Evolutionary conservation across 176 grass and related monocot species (phyloP).

Genomic region (Ampelocalamus luodianensis): DNA sequence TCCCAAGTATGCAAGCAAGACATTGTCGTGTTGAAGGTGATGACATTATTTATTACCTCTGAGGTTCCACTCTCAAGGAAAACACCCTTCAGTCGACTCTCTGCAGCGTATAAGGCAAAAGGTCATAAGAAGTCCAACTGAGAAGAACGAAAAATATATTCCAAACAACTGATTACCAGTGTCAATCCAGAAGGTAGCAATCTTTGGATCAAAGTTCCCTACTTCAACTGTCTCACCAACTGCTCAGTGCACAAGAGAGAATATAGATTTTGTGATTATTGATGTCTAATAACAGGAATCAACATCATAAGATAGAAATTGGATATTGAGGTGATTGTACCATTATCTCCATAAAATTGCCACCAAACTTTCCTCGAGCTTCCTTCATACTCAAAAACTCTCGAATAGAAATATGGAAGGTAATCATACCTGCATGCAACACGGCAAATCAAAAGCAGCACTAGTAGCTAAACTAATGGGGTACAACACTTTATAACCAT

Average conservation of each 20-base stretch:
- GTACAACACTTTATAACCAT: background rate
- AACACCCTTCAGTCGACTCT: conserved; percentile 86
- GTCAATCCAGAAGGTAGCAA: conserved; percentile 88
- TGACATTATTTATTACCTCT: conserved; percentile 60
- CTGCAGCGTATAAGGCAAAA: conserved; percentile 45
- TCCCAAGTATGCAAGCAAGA: background rate
- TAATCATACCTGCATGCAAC: conserved; percentile 82
- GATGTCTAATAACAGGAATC: background rate
- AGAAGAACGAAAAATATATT: conserved; percentile 29
- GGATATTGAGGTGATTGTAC: conserved; percentile 40
- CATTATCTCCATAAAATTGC: conserved; percentile 98
- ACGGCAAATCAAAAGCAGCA: conserved; percentile 26
- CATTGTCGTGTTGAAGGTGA: background rate
- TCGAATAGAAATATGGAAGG: conserved; percentile 93
- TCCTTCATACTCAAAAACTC: conserved; percentile 97
- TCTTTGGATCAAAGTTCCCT: conserved; percentile 87
- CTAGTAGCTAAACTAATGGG: background rate
- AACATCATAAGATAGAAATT: conserved; percentile 30
- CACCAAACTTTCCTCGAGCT: conserved; percentile 92
- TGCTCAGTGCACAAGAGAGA: conserved; percentile 48
- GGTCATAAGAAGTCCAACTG: conserved; percentile 23
- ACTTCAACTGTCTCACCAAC: conserved; percentile 92
- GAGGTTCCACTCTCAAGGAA: conserved; percentile 95
- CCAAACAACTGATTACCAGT: conserved; percentile 58
- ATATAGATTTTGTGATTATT: conserved; percentile 5